Evolutionary conservation across 805 yeast genomes (phyloP), one percentile per base, ranked within the genome.

Genomic region (Lipomyces starkeyi): DNA sequence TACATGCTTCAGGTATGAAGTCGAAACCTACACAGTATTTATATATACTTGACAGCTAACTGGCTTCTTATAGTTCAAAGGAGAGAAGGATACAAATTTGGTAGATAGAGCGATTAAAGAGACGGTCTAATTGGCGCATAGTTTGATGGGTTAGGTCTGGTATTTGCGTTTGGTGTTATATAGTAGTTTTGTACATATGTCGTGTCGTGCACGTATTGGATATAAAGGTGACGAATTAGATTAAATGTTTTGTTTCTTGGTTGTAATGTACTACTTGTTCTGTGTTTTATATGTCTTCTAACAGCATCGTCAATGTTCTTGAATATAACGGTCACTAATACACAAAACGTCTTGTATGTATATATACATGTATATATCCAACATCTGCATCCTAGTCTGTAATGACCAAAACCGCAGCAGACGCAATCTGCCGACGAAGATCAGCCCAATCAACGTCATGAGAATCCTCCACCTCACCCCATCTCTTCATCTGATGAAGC

Each of bases 391-490:
- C 27, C 14, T 40, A 59, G 37, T 56, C 63, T 34, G 64, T 52
- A 49, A 71, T 73, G 8, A 88, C 84, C 22, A 87, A 76, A 54
- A 90, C 77, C 3, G 93, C 90, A 35, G 97, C 93, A 72, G 92
- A 85, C 47, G 94, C 88, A 59, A 95, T 84, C 75, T 88, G 87
- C 78, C 98, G 87, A 75, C 91, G 83, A 74, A 96, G 84, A 74
- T 95, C 98, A 53, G 88, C 97, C 78, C 90, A 89, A 75, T 91
- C 97, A n/a, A 95, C 98, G 78, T 95, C 99, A 77, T 95, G 99
- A 2, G 98, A 92, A 76, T 95, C 99, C 80, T 95, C 98, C 29
- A 94, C 98, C 79, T 94, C 98, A 40, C 99, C 99, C 99, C 99
- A 95, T 75, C 88, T 85, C 27, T 87, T 87, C 47, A 97, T 91